These are phyloP conservation scores for Stachybotrys echinatus DNA, from an alignment of 2,329 filamentous ascomycete genomes.

Conservation along the genomic window DNA sequence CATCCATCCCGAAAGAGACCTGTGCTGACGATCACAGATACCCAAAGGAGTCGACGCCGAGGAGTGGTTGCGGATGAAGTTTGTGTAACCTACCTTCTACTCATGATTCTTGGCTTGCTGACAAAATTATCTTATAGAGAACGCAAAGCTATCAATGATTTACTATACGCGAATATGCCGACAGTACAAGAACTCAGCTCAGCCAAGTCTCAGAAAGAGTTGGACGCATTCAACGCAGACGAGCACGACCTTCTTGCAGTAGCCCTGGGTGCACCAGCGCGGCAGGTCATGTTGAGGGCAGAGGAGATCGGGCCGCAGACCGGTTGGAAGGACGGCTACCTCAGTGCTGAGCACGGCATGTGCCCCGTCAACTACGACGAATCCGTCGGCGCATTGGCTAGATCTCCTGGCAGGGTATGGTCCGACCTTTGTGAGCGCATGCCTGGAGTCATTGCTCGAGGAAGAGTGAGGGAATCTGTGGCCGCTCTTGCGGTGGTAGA, in stretches of 20 bases:
- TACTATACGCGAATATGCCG: constrained; percentile 40
- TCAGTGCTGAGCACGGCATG: constrained; percentile 46
- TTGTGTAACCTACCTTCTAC: neutral
- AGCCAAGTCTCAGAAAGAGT: constrained; percentile 30
- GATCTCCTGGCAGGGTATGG: constrained; percentile 48
- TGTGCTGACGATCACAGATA: constrained; percentile 25
- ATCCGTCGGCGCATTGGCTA: constrained; percentile 37
- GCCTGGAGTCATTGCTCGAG: constrained; percentile 44
- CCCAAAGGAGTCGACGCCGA: constrained; percentile 37
- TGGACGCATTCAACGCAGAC: constrained; percentile 41
- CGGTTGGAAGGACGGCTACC: constrained; percentile 49
- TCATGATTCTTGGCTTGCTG: neutral
- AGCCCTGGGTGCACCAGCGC: constrained; percentile 47
- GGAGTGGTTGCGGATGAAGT: constrained; percentile 39
- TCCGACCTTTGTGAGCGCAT: constrained; percentile 48
- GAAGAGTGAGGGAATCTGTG: constrained; percentile 44
- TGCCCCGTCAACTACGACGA: constrained; percentile 46
- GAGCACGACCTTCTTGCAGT: constrained; percentile 46
- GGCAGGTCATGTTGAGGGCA: constrained; percentile 47
- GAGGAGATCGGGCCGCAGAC: constrained; percentile 45
- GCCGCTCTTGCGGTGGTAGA: constrained; percentile 42
- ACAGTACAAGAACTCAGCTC: constrained; percentile 30
- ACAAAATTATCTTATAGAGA: constrained; percentile 17
- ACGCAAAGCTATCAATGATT: constrained; percentile 40
- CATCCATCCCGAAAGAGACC: neutral